Base-by-base conservation (phyloP, 176 grass and related monocot species). In the Alloteropsis semialata region DNA sequence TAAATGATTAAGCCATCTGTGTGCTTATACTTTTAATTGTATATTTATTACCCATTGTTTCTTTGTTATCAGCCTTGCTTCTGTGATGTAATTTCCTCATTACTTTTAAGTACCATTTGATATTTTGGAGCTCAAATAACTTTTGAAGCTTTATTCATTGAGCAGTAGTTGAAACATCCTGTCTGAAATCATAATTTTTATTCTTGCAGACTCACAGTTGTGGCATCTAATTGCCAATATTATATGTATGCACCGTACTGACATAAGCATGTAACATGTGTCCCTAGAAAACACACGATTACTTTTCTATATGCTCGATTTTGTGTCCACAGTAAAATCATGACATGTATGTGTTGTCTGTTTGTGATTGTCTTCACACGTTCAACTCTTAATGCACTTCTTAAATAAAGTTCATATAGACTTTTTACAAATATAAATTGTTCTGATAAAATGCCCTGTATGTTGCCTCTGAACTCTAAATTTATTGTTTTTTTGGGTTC, bases 141-240 rank as follows among this genome's bases (percentile, higher is more conserved):
- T 1, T 15, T 57, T 48, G 44, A 69, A 70, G 19, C 19, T 79
- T 72, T 71, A 80, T 19, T 29, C n/a, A 30, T 71, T 24, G 4
- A 30, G 16, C n/a, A 54, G 8, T 84, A 51, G 25, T 80, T 65
- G 45, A 81, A 74, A 12, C 22, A 58, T 75, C 69, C 37, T 81
- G 22, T 41, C 30, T 63, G 27, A 49, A 80, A 74, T 28, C 9
- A 27, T 63, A 63, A 15, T 27, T 50, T 59, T 27, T 53, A 16
- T 74, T 64, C 34, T 39, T 64, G 18, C 57, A 43, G 32, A 53
- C 10, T 14, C 19, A 41, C 42, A 12, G 1, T 42, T 29, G 16
- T 63, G 17, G 36, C 46, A 65, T 80, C 75, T 74, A 14, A 27
- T 66, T 43, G n/a, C 21, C 13, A 1, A 45, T 44, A 51, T 74